Base-by-base conservation (phyloP, 176 grass and related monocot genomes). In the Stipa capillata region DNA sequence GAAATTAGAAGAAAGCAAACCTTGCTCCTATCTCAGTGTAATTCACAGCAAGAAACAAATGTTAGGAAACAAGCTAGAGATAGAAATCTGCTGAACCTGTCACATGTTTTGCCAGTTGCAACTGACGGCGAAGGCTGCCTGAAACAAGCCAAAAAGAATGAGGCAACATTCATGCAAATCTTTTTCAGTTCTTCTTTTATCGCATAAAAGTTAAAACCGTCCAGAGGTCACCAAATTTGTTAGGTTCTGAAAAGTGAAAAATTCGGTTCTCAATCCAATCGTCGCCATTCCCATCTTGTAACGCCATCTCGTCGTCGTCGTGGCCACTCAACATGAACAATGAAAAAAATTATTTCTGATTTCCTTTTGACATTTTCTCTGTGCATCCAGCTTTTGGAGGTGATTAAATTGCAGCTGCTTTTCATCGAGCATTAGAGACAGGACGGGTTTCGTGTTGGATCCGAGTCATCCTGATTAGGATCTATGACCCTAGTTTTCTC, bases 401-500 rank as follows among this genome's bases (percentile, higher is more conserved):
- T n/a, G n/a, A n/a, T n/a, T n/a, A n/a, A n/a, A n/a, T n/a, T n/a
- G n/a, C n/a, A n/a, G n/a, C n/a, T n/a, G n/a, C n/a, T n/a, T n/a
- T n/a, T 32, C 43, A 51, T 7, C 24, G 6, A 61, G 32, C 40
- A 70, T 28, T 52, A 74, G 27, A 41, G 69, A 18, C 40, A 5
- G 27, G 76, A 73, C 18, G 34, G 24, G 10, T 4, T 65, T 28
- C n/a, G n/a, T n/a, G 79, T 78, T 44, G 56, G 86, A 83, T 88
- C 80, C 80, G 24, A 48, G 74, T 84, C 74, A 84, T 48, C 47
- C 17, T 66, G 80, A 87, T 72, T 83, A 83, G 1, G 74, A 88
- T n/a, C n/a, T 8, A 20, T 52, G 74, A 10, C 27, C 48, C 82
- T 54, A 24, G 53, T 3, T 8, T 4, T n/a, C n/a, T n/a, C n/a